Evolutionary conservation across 352 stramenopile genomes (phyloP), one percentile per base, ranked within the genome.

Genomic region (Pythium chondricola): DNA sequence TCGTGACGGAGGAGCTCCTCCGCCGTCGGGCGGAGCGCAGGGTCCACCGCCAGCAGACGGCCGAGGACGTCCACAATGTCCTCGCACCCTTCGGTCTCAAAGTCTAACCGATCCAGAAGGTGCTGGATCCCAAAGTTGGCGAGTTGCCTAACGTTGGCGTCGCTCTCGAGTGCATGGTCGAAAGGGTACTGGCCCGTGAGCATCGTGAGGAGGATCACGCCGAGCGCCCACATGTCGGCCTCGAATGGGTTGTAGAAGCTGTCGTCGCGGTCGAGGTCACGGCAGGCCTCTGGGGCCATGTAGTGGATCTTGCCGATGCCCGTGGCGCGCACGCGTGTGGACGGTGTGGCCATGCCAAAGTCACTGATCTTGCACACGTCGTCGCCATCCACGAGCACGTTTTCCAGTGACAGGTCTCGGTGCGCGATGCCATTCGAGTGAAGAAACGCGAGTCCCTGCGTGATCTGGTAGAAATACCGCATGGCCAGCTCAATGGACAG

Each of bases 351-450:
- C 52, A 93, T 65, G 26, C 82, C 82, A 49, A 93, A 93, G 72
- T 93, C 82, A 30, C 67, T 79, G 44, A 93, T 77, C 35, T 90
- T 72, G 56, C 76, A 89, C 56, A 58, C 69, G 55, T 87, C 78
- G 6, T 59, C 31, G 18, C 65, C 65, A 43, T 88, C 74, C 25
- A 93, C 73, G 1, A 93, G 61, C 46, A 93, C 67, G 51, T 93
- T 93, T 47, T 93, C 83, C 9, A 91, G 65, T 14, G 79, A 91
- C 41, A 93, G 47, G 43, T 93, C 83, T 25, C 83, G 74, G 58
- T 93, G 83, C 25, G 77, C 79, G 49, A 93, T 86, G 39, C 69
- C 79, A 29, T 88, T 59, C 3, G 62, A 53, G 53, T 93, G 83
- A 26, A 93, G 61, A 53, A 92, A 93, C 7, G 68, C 52, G n/a